These are phyloP conservation scores for Mollisiaceae sp. DNA, from an alignment of 2,329 filamentous ascomycete species.

Conservation along the genomic window DNA sequence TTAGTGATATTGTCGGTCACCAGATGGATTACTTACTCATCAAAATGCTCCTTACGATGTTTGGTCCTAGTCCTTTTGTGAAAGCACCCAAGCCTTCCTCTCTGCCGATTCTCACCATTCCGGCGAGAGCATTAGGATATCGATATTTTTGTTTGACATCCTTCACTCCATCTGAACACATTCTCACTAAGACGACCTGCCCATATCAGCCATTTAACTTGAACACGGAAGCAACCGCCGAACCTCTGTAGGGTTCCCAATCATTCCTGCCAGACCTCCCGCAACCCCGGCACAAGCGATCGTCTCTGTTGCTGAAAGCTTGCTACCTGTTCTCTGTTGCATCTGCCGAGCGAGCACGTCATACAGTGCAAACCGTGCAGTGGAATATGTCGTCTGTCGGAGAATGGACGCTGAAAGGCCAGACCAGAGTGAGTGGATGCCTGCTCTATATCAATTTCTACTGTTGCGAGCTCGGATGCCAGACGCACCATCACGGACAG, in stretches of 20 bases:
- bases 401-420: slow-evolving; percentile 52
- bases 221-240: neutral
- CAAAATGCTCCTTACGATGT: slow-evolving; percentile 49
- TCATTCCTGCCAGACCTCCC: slow-evolving; percentile 49
- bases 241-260: slow-evolving; percentile 53
- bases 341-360: slow-evolving; percentile 44
- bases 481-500: slow-evolving; percentile 46
- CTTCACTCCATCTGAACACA: slow-evolving; percentile 53
- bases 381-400: slow-evolving; percentile 52
- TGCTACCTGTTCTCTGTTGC: slow-evolving; percentile 39
- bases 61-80: slow-evolving; percentile 47
- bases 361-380: slow-evolving; percentile 51
- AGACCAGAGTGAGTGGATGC: slow-evolving; percentile 49
- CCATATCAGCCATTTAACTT: slow-evolving; percentile 4
- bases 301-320: slow-evolving; percentile 44
- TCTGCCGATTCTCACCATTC: slow-evolving; percentile 42
- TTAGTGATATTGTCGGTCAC: slow-evolving; percentile 12
- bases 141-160: slow-evolving; percentile 44
- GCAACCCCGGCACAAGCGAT: slow-evolving; percentile 48
- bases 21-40: slow-evolving; percentile 47
- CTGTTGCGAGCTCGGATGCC: neutral
- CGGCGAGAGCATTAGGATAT: slow-evolving; percentile 48
- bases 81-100: slow-evolving; percentile 50
- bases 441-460: slow-evolving; percentile 31
- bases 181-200: slow-evolving; percentile 49